A percentile compares a stretch with the other conserved stretches of the same genome.
phyloP scores from a whole-genome alignment of 768 basidiomycete genomes.

The Tulasnella sp. region DNA sequence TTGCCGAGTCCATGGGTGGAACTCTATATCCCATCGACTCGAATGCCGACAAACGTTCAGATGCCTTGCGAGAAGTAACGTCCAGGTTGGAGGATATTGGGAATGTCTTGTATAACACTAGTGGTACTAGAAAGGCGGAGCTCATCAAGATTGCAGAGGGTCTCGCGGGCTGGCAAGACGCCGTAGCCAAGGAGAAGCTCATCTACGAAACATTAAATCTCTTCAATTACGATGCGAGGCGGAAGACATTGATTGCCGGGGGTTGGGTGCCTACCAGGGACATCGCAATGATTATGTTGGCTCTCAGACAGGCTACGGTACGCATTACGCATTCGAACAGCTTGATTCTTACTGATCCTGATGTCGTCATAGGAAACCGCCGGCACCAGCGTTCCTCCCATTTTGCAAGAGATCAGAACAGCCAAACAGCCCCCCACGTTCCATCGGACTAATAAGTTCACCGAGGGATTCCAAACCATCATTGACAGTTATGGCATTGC shows the following conservation, averaged over 20 bases:
- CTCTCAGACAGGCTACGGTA: constrained; percentile 77
- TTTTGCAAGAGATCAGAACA: constrained; percentile 80
- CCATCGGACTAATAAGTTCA: constrained; percentile 89
- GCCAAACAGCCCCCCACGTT: constrained; percentile 91
- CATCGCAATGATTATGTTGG: constrained; percentile 71
- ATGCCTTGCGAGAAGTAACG: constrained; percentile 79
- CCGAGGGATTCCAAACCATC: constrained; percentile 91
- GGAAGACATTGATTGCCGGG: constrained; percentile 92
- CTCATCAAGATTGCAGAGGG: constrained; percentile 73
- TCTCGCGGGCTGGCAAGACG: constrained; percentile 83
- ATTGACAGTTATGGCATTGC: constrained; percentile 97
- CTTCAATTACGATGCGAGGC: constrained; percentile 85
- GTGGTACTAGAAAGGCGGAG: constrained; percentile 65
- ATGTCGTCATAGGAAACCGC: constrained; percentile 54
- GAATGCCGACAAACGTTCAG: constrained; percentile 82
- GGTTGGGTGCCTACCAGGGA: constrained; percentile 96
- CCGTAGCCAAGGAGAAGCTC: constrained; percentile 88
- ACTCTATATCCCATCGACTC: constrained; percentile 94
- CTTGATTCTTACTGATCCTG: background rate
- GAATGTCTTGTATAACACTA: constrained; percentile 80
- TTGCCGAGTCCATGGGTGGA: constrained; percentile 97
- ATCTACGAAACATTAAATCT: constrained; percentile 93
- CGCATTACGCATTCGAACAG: constrained; percentile 16
- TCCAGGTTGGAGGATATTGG: constrained; percentile 84
- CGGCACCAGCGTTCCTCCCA: constrained; percentile 82